phyloP scores from a whole-genome alignment of 2,329 filamentous ascomycete species.

The Pseudogymnoascus sp. region DNA sequence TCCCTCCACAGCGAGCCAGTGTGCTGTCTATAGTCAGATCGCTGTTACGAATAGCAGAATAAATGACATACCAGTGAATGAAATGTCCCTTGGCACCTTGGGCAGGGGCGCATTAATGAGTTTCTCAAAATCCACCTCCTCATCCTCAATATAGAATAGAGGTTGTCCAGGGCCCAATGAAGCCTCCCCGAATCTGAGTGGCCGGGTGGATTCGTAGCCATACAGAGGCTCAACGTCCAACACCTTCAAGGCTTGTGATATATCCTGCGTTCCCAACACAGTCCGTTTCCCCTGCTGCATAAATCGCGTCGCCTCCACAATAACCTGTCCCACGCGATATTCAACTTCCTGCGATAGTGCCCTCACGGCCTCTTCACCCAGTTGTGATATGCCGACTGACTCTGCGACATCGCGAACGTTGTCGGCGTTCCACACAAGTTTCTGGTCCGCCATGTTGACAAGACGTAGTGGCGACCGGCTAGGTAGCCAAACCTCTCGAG shows the following conservation, averaged over 20 bases:
- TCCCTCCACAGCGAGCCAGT: slow-evolving; percentile 96
- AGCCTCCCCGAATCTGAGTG: slow-evolving; percentile 86
- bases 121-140: slow-evolving; percentile 98
- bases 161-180: slow-evolving; percentile 89
- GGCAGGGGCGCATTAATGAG: slow-evolving; percentile 93
- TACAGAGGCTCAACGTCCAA: slow-evolving; percentile 93
- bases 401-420: slow-evolving; percentile 95
- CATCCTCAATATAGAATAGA: slow-evolving; percentile 94
- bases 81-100: slow-evolving; percentile 88
- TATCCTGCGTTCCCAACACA: slow-evolving; percentile 79
- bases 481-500: not conserved
- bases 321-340: slow-evolving; percentile 86
- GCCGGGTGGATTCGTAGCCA: slow-evolving; percentile 87
- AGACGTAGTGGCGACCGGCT: not conserved
- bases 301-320: slow-evolving; percentile 89
- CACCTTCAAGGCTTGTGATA: slow-evolving; percentile 75
- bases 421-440: slow-evolving; percentile 84
- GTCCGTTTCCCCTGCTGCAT: slow-evolving; percentile 90
- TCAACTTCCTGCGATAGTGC: slow-evolving; percentile 90
- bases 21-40: slow-evolving; percentile 47
- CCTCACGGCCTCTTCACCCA: slow-evolving; percentile 80
- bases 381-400: slow-evolving; percentile 76
- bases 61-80: slow-evolving; percentile 66
- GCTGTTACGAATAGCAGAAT: not conserved
- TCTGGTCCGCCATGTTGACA: slow-evolving; percentile 23